Percentiles rank a stretch among this genome's conserved stretches.
These are phyloP conservation scores for Nakataea oryzae DNA, from an alignment of 2,329 filamentous ascomycete species.

Conservation along the genomic window DNA sequence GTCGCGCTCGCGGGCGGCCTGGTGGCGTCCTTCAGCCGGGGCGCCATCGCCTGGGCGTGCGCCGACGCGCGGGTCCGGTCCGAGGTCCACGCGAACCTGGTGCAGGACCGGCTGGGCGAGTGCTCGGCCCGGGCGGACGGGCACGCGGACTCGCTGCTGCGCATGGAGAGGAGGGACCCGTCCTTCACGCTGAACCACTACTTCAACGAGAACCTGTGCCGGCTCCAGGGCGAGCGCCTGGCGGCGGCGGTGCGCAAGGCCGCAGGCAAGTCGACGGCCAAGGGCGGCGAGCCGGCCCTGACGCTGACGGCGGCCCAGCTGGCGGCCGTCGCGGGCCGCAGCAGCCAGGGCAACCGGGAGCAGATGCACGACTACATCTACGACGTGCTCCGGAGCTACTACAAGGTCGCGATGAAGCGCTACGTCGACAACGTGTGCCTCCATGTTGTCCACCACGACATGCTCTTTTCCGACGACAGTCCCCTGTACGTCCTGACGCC, in stretches of 20 bases:
- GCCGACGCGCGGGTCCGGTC: conserved; percentile 26
- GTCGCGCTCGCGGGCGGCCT: conserved; percentile 14
- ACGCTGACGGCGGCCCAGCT: conserved; percentile 5
- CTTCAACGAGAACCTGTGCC: conserved; percentile 31
- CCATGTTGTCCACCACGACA: conserved; percentile 6
- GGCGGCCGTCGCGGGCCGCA: background rate
- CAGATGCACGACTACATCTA: conserved; percentile 36
- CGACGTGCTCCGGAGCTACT: conserved; percentile 49
- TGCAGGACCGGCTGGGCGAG: conserved; percentile 32
- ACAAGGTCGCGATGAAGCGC: conserved; percentile 46
- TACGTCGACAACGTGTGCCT: conserved; percentile 50
- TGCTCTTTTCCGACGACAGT: conserved; percentile 6
- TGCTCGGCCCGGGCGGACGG: conserved; percentile 36
- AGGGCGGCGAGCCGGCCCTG: background rate
- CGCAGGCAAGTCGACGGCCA: background rate
- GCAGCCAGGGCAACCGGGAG: conserved; percentile 6
- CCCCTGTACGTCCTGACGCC: conserved; percentile 2
- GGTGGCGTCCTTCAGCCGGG: conserved; percentile 38
- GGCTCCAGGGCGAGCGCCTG: conserved; percentile 13
- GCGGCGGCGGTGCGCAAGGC: conserved; percentile 5
- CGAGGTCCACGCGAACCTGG: conserved; percentile 25
- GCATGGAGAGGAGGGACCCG: conserved; percentile 33
- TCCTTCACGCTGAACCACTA: conserved; percentile 40
- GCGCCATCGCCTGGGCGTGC: conserved; percentile 30
- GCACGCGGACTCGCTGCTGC: conserved; percentile 38